Base-by-base conservation (phyloP, 495 filamentous ascomycete species). In the Diplogelasinospora grovesii region DNA sequence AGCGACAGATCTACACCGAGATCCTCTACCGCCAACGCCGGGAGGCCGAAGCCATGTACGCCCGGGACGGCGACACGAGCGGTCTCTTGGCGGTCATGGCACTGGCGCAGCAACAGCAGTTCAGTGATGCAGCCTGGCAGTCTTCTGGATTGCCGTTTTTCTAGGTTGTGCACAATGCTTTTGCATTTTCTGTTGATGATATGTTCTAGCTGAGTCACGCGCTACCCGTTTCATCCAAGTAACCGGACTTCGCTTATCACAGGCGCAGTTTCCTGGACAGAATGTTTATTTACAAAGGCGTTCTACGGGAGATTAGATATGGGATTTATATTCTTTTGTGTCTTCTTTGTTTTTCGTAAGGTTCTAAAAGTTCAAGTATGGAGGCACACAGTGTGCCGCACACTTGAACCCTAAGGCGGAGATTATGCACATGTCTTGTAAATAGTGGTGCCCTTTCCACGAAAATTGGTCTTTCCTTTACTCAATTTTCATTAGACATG, bases 21-120 rank as follows among this genome's bases (percentile, higher is more conserved):
- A 3, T 9, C 1, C 16, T 46, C 4, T 18, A 13, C 11, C 5
- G 23, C 10, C 24, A 36, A 14, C 27, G 9, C 10, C 13, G 5
- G 8, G 44, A 36, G 0, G 44, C 37, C 5, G 23, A 36, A 8
- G 31, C 8, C 4, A 1, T 41, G 18, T 41, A 18, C 14, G 18
- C 23, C n/a, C 37, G n/a, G 3, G 41, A 22, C n/a, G 44, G 38
- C 6, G 37, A 46, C 19, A 31, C 44, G 4, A 30, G 31, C 19
- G 44, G 37, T 1, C 20, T 46, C 7, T 32, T 46, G 8, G 24
- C 27, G 3, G 31, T 46, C 1, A 28, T 41, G 8, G 18, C 36
- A n/a, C n/a, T n/a, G n/a, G n/a, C 2, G 9, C 30, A 2, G 37
- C 37, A 1, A 22, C 37, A 5, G 18, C 15, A n/a, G 7, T n/a